Evolutionary conservation across 768 basidiomycete species (phyloP).

Genomic region (Hydnomerulius pinastri): DNA sequence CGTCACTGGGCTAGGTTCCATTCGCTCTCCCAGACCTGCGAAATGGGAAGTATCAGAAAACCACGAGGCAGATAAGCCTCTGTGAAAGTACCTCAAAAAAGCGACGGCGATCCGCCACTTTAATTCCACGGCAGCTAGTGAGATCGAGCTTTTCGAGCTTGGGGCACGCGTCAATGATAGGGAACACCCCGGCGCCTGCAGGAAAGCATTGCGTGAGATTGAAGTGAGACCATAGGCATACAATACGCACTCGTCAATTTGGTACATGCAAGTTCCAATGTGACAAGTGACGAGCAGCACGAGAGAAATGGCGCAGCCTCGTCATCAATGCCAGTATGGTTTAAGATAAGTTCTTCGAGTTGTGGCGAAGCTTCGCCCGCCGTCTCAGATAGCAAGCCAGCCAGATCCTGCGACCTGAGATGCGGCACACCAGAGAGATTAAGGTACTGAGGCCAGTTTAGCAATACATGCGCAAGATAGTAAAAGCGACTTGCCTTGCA

Average conservation of each 20-base stretch:
- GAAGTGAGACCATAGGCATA: background rate
- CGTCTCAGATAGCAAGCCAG: constrained; percentile 40
- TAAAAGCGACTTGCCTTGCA: constrained; percentile 49
- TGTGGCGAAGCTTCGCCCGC: constrained; percentile 28
- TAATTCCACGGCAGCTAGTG: constrained; percentile 67
- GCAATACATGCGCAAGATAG: background rate
- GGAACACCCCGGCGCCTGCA: constrained; percentile 54
- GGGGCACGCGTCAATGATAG: constrained; percentile 58
- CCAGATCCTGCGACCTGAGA: constrained; percentile 53
- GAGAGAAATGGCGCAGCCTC: constrained; percentile 53
- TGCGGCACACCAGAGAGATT: constrained; percentile 57
- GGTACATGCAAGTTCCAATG: constrained; percentile 57
- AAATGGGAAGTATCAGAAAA: background rate
- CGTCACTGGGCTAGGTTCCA: too few species aligned
- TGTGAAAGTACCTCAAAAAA: constrained; percentile 58
- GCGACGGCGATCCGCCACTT: constrained; percentile 56
- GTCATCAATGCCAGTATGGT: constrained; percentile 64
- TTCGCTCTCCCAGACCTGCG: constrained; percentile 29
- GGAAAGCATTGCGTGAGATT: background rate
- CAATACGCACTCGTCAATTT: constrained; percentile 54
- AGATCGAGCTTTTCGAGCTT: constrained; percentile 57
- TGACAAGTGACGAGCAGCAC: constrained; percentile 47
- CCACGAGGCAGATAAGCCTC: background rate
- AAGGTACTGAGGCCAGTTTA: constrained; percentile 42
- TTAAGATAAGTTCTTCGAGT: constrained; percentile 53